Base-by-base conservation (phyloP, 345 rosid genomes). In the Ricinus communis region DNA sequence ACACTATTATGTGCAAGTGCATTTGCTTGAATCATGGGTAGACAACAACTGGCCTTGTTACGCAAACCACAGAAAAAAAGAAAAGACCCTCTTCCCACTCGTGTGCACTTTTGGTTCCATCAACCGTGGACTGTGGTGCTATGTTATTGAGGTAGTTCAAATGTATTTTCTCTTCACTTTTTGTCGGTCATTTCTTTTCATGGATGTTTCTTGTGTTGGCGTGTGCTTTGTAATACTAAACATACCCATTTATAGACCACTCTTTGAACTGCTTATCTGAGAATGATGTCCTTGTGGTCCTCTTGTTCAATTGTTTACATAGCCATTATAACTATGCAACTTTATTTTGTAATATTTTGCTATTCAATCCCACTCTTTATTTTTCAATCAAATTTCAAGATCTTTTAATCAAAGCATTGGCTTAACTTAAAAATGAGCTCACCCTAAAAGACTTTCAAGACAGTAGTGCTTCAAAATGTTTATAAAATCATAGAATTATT, bases 101-200 rank as follows among this genome's bases (percentile, higher is more conserved):
- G 21, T 62, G 46, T 65, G 82, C 72, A 74, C 82, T 80, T 79
- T 22, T 57, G 63, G 24, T 38, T 77, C 73, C 79, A 67, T 74
- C 66, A 80, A 64, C n/a, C 43, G 64, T 75, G 66, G 79, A 64
- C 16, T 41, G 64, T 75, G 66, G 75, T 78, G 72, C 76, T 77
- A 71, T 64, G 68, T 78, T 66, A 54, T 12, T 21, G 2, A 59
- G 45, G n/a, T 54, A n/a, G 63, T 62, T 71, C 68, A 71, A 25
- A 47, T 53, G 69, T 18, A 1, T 4, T 71, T 67, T 61, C 65
- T 50, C 36, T 45, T 51, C 21, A 8, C 46, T 53, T 49, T 60
- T 65, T 77, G 77, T 68, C 73, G 79, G 81, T 59, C 70, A 63
- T 46, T 27, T 2, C 62, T 45, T 51, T 62, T 60, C 27, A 64